phyloP scores from a whole-genome alignment of 169 alveolate genomes.

The Amoebophrya sp. region DNA sequence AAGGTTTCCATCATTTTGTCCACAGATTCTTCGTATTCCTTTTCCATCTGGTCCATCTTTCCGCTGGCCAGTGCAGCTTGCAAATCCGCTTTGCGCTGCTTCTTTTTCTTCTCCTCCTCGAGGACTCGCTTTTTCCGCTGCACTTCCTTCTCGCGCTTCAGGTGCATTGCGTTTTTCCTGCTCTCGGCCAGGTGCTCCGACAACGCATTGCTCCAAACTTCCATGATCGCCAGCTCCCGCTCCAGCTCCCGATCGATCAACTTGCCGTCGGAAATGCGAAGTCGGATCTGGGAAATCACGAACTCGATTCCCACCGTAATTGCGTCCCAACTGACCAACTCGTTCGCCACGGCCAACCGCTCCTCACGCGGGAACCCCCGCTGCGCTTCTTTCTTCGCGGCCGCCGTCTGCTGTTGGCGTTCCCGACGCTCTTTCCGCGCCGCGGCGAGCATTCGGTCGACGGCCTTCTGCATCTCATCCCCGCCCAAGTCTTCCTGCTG shows the following conservation, averaged over 20 bases:
- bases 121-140: not conserved
- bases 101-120: not conserved
- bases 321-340: not conserved
- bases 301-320: not conserved
- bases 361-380: not conserved
- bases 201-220: not conserved
- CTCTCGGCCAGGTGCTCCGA: not conserved
- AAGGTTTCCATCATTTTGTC: not conserved
- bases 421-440: not conserved
- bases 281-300: not conserved
- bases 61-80: not conserved
- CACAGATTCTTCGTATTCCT: not conserved
- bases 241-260: not conserved
- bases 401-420: too few species aligned
- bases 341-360: not conserved
- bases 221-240: not conserved
- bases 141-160: not conserved
- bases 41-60: not conserved
- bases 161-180: not conserved
- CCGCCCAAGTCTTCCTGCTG: not conserved
- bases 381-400: not conserved
- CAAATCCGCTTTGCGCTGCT: not conserved
- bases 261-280: not conserved
- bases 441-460: not conserved
- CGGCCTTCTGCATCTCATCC: not conserved